A percentile compares a stretch with the other conserved stretches of the same genome.
Evolutionary conservation across 2,329 filamentous ascomycete genomes (phyloP).

Genomic region (Conoideocrella luteorostrata): DNA sequence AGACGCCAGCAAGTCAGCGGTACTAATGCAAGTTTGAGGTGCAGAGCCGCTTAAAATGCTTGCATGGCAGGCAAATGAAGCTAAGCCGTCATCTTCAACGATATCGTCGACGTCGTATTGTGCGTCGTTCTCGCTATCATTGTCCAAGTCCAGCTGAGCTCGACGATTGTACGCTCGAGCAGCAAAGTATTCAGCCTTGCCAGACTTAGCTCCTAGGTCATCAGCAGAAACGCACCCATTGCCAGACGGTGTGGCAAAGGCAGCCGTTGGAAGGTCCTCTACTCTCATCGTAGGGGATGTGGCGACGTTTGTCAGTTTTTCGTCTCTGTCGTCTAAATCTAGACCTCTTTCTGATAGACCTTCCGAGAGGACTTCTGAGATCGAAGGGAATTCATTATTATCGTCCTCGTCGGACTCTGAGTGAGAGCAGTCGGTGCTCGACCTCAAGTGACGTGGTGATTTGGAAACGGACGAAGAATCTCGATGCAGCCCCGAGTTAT

Average conservation of each 20-base stretch:
- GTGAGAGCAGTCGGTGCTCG: too few relatives aligned
- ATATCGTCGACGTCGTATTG: not conserved
- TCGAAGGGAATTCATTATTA: too few relatives aligned
- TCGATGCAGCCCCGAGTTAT: not conserved
- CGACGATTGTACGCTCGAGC: constrained; percentile 31
- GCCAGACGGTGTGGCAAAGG: not conserved
- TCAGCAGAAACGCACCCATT: not conserved
- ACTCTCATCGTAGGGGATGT: too few relatives aligned
- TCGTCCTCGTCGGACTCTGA: too few relatives aligned
- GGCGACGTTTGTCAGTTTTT: too few relatives aligned
- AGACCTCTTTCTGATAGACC: too few relatives aligned
- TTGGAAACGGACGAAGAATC: too few relatives aligned
- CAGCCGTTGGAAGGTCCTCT: not conserved
- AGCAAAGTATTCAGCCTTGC: constrained; percentile 26
- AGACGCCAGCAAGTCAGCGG: constrained; percentile 19
- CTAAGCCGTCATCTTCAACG: not conserved
- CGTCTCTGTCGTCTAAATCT: too few relatives aligned
- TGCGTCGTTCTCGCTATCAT: constrained; percentile 9
- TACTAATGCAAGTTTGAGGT: constrained; percentile 5
- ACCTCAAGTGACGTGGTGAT: too few relatives aligned
- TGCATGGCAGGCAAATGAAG: not conserved
- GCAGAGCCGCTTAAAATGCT: not conserved
- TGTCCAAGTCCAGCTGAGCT: not conserved
- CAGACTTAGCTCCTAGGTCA: not conserved
- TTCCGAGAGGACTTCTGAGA: too few relatives aligned